Evolutionary conservation across 2,329 filamentous ascomycete genomes (phyloP).

Genomic region (Stagonosporopsis tanaceti): DNA sequence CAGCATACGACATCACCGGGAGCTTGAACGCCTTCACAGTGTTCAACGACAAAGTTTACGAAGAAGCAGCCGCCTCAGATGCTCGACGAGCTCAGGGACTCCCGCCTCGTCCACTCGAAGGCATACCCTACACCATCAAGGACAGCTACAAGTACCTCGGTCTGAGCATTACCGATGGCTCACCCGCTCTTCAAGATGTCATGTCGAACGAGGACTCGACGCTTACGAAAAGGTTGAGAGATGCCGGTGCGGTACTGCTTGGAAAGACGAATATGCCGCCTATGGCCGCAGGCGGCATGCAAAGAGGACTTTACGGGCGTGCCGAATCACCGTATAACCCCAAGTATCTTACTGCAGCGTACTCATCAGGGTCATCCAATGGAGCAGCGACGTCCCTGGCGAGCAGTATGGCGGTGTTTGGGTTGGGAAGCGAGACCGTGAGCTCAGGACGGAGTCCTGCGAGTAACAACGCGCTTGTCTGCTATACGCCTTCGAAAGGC

Average conservation of each 20-base stretch:
- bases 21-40: conserved; percentile 59
- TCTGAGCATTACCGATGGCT: conserved; percentile 63
- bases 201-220: conserved; percentile 62
- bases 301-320: conserved; percentile 64
- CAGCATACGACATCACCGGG: conserved; percentile 55
- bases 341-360: conserved; percentile 63
- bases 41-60: conserved; percentile 56
- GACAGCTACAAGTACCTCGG: conserved; percentile 64
- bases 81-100: conserved; percentile 51
- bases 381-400: conserved; percentile 62
- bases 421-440: conserved; percentile 64
- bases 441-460: conserved; percentile 65
- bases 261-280: conserved; percentile 68
- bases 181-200: conserved; percentile 62
- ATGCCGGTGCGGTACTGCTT: conserved; percentile 61
- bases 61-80: conserved; percentile 59
- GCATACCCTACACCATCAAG: conserved; percentile 66
- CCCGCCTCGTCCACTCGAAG: conserved; percentile 56
- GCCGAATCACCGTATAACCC: conserved; percentile 65
- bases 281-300: conserved; percentile 67
- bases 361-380: conserved; percentile 66
- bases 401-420: conserved; percentile 62
- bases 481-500: conserved; percentile 64
- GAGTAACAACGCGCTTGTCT: conserved; percentile 64
- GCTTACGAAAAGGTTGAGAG: conserved; percentile 57